Evolutionary conservation across 805 yeast species (phyloP), one percentile per base, ranked within the genome.

Genomic region (Saccharomycopsis fibuligera): DNA sequence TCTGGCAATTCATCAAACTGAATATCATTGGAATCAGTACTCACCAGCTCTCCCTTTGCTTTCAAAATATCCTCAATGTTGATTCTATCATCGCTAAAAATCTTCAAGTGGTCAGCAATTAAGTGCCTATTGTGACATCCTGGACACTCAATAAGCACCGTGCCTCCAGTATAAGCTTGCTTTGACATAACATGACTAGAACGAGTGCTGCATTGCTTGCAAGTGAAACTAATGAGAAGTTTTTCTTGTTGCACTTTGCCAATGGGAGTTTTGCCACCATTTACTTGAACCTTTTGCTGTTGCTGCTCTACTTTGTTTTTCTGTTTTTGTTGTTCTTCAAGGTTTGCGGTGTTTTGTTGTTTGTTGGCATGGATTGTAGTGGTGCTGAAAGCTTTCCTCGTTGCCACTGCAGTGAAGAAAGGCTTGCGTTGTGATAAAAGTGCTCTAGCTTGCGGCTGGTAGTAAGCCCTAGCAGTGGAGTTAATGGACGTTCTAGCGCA

Each of bases 141-240:
- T 0, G 98, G 98, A 62, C 98, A 91, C 59, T 87, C 88, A 22
- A 91, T 83, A 44, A 88, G 67, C 2, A 91, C 96, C 0, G 96
- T 82, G 1, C 98, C 98, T 8, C 72, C 68, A 12, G 83, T 78
- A 62, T 91, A 91, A 0, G 96, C 90, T 65, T 91, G 98, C 57
- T 90, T 90, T 4, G 96, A 84, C 60, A 91, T 83, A n/a, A 83
- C 75, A 60, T 91, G 98, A 3, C 89, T 79, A 0, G 96, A 88
- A 48, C 97, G 70, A 2, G 84, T 77, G 41, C 78, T 74, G 66
- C 98, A 91, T 56, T 79, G 78, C 62, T 89, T 91, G 67, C 98
- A 91, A 0, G 96, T 91, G 67, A 91, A 90, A 0, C 96, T 91
- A 21, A 91, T 75, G 83, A 88, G 83, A 54, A 86, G 69, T 63